Evolutionary conservation across 441 rosid species (phyloP).

Genomic region (Gossypium schwendimanii): DNA sequence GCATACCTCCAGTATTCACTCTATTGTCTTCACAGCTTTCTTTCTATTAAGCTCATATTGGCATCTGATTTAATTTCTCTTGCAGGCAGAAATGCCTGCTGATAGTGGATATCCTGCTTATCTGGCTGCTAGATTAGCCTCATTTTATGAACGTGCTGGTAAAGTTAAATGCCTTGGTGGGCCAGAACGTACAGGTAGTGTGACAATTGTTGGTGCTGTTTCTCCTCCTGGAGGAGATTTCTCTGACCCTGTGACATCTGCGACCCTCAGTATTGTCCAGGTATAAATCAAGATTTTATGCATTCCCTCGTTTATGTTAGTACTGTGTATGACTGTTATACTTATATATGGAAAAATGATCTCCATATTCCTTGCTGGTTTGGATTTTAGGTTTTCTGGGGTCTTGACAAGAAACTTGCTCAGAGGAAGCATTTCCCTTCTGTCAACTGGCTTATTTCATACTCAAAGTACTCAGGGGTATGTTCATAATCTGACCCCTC

Average conservation of each 20-base stretch:
- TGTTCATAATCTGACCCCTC: slow-evolving; percentile 20
- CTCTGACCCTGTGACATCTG: slow-evolving; percentile 98
- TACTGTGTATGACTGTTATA: background rate
- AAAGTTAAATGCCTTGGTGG: slow-evolving; percentile 97
- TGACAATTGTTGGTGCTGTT: slow-evolving; percentile 98
- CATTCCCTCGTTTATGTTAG: slow-evolving; percentile 5
- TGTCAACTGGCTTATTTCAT: slow-evolving; percentile 97
- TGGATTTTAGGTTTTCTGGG: slow-evolving; percentile 84
- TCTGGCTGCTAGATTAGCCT: slow-evolving; percentile 94
- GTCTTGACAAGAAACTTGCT: slow-evolving; percentile 98
- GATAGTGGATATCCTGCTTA: slow-evolving; percentile 99
- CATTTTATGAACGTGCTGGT: slow-evolving; percentile 99
- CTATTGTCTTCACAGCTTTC: background rate
- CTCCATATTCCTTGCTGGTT: background rate
- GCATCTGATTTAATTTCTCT: slow-evolving; percentile 20
- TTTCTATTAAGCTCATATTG: background rate
- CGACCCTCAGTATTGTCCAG: slow-evolving; percentile 99
- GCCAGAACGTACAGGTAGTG: slow-evolving; percentile 97
- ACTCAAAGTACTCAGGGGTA: slow-evolving; percentile 92
- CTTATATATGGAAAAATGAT: background rate
- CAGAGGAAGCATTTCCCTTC: slow-evolving; percentile 99
- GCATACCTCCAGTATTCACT: background rate
- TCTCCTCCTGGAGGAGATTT: slow-evolving; percentile 99
- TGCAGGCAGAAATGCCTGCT: slow-evolving; percentile 99
- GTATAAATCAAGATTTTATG: slow-evolving; percentile 27